A percentile compares a stretch with the other conserved stretches of the same genome.
Evolutionary conservation across 495 filamentous ascomycete genomes (phyloP).

Genomic region (Trichoderma erinaceum): DNA sequence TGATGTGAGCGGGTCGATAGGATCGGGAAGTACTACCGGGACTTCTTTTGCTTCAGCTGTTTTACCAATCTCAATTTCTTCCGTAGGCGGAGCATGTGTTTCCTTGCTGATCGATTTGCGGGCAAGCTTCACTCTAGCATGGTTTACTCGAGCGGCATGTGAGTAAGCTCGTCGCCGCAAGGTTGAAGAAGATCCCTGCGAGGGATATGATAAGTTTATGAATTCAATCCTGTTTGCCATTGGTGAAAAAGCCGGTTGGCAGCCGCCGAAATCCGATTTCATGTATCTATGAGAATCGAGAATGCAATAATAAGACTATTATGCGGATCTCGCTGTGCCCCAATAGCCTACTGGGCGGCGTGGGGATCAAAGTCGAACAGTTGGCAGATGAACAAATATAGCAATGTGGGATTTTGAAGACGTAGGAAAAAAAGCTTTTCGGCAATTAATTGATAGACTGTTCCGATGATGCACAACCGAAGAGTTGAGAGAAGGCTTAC

Average conservation of each 20-base stretch:
- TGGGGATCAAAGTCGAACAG: background rate
- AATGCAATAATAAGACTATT: background rate
- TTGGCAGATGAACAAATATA: background rate
- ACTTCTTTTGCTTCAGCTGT: background rate
- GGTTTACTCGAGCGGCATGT: background rate
- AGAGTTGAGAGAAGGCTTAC: background rate
- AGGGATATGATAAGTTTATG: background rate
- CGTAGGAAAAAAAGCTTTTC: background rate
- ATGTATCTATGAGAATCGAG: too few species aligned
- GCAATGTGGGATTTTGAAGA: background rate
- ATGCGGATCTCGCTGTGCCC: background rate
- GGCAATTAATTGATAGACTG: background rate
- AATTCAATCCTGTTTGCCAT: background rate
- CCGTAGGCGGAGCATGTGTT: background rate
- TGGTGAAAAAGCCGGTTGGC: background rate
- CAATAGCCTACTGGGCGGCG: too few species aligned
- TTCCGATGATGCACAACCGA: background rate
- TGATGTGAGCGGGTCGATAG: background rate
- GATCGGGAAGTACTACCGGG: background rate
- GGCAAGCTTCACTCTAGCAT: background rate
- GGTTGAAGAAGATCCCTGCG: background rate
- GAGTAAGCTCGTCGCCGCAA: background rate
- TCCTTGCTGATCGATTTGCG: background rate
- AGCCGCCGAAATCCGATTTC: too few species aligned
- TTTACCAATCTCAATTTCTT: background rate